Base-by-base conservation (phyloP, 1,284 basidiomycete species). In the Schizophyllum commune region DNA sequence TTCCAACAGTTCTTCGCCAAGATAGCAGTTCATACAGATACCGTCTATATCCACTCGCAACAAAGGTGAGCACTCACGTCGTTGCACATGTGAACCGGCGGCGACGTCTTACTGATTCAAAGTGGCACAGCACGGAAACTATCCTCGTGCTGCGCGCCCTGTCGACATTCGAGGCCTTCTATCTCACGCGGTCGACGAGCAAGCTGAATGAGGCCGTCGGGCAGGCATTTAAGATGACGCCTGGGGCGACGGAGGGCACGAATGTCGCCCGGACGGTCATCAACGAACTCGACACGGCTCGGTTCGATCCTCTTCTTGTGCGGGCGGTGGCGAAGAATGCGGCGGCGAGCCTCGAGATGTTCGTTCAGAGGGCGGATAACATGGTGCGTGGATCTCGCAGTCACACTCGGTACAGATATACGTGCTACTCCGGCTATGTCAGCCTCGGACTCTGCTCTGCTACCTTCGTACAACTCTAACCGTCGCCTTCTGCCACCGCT, bases 1-100 rank as follows among this genome's bases (percentile, higher is more conserved):
- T 95, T 98, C 73, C 95, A 98, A 60, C 94, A 95, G 52, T 96
- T 98, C 74, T 98, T 98, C 71, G 86, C 90, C 19, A 95, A 95
- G 72, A 95, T 98, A 57, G 86, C 93, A 0, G 88, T 97, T 4
- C 92, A 97, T 68, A 97, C 96, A 0, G 95, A 98, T 71, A 96
- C 96, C 0, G 78, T 91, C 4, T 98, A 98, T 71, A 88, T 86
- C 0, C 82, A 86, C 57, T 79, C 83, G 5, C 82, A 90, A 58
- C 96, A 98, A 75, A 95, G 92, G 92, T 92, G 60, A 58, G 73
- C 67, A 33, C 57, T 56, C 13, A 47, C 56, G 21, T 57, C 3
- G 54, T 62, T 20, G 32, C 11, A 3, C 11, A 13, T 4, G 13
- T 20, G 13, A 11, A 3, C 19, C 11, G 20, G 15, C 19, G 20